phyloP scores from a whole-genome alignment of 148 eudicot genomes.

The Drosera capensis region DNA sequence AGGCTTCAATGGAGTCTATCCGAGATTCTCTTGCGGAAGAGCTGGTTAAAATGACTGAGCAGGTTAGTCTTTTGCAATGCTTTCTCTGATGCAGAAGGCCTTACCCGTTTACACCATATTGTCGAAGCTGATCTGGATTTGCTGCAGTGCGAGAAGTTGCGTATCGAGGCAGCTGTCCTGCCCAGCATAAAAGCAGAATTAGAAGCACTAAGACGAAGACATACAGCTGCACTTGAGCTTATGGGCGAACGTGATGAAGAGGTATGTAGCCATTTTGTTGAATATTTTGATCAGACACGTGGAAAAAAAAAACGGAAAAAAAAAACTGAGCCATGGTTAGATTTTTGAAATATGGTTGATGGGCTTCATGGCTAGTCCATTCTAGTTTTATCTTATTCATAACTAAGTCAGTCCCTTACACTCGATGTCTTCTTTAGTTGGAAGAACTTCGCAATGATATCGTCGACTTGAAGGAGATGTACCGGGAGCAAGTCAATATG shows the following conservation, averaged over 20 bases:
- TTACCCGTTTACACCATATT: conserved; percentile 1
- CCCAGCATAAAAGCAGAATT: conserved; percentile 88
- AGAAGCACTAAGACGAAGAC: conserved; percentile 78
- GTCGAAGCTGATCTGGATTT: conserved; percentile 4
- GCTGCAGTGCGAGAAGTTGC: conserved; percentile 77
- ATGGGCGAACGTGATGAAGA: conserved; percentile 99
- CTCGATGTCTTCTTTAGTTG: conserved; percentile 45
- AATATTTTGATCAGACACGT: too few relatives aligned
- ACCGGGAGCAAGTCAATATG: conserved; percentile 90
- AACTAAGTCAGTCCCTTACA: too few relatives aligned
- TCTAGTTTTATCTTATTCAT: too few relatives aligned
- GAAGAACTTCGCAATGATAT: conserved; percentile 98
- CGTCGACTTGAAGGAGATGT: conserved; percentile 94
- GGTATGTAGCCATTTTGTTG: conserved; percentile 26
- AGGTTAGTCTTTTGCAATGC: conserved; percentile 26
- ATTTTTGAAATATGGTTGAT: too few relatives aligned
- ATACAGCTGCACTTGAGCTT: conserved; percentile 88
- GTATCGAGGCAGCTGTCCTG: conserved; percentile 53
- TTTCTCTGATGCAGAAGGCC: conserved; percentile 1
- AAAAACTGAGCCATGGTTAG: too few relatives aligned
- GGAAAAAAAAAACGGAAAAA: too few relatives aligned
- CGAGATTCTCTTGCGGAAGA: conserved; percentile 97
- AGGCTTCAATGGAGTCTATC: conserved; percentile 92
- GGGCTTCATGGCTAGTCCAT: too few relatives aligned
- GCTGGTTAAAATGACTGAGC: conserved; percentile 88